phyloP scores from a whole-genome alignment of 176 grass and related monocot species.

The Oryza meyeriana region DNA sequence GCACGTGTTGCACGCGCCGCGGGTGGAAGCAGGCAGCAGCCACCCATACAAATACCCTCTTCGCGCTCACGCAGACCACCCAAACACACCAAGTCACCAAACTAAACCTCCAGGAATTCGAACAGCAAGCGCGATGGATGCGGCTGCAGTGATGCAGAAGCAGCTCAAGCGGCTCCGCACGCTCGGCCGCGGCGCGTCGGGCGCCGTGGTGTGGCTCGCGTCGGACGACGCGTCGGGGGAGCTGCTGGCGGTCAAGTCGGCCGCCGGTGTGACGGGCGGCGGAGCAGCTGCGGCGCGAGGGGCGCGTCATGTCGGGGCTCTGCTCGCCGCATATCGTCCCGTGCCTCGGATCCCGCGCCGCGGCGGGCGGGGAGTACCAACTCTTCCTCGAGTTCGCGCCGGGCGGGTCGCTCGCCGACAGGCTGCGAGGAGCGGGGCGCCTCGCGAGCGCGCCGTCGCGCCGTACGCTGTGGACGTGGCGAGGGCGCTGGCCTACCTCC shows the following conservation, averaged over 20 bases:
- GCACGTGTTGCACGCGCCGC: slow-evolving; percentile 7
- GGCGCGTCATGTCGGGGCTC: slow-evolving; percentile 40
- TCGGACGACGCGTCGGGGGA: slow-evolving; percentile 36
- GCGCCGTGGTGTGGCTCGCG: slow-evolving; percentile 47
- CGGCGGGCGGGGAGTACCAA: slow-evolving; percentile 3
- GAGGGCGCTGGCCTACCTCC: slow-evolving; percentile 56
- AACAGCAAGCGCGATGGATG: not conserved
- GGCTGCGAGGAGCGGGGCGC: slow-evolving; percentile 14
- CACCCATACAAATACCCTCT: not conserved
- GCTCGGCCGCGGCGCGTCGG: slow-evolving; percentile 48
- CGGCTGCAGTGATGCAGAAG: not conserved
- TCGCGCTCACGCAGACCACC: not conserved
- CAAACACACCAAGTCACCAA: not conserved
- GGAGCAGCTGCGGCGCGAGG: slow-evolving; percentile 42
- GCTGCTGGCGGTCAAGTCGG: slow-evolving; percentile 62
- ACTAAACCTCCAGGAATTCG: not conserved
- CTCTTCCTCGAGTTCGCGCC: slow-evolving; percentile 72
- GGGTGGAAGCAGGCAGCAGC: not conserved
- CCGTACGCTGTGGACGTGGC: slow-evolving; percentile 41
- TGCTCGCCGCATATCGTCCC: slow-evolving; percentile 52
- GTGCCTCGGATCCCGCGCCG: slow-evolving; percentile 45
- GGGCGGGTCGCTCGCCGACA: slow-evolving; percentile 60
- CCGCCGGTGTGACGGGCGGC: slow-evolving; percentile 19
- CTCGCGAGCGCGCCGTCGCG: slow-evolving; percentile 29
- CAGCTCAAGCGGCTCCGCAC: slow-evolving; percentile 26